phyloP scores from a whole-genome alignment of 768 basidiomycete species.

The Pulveroboletus sp. region DNA sequence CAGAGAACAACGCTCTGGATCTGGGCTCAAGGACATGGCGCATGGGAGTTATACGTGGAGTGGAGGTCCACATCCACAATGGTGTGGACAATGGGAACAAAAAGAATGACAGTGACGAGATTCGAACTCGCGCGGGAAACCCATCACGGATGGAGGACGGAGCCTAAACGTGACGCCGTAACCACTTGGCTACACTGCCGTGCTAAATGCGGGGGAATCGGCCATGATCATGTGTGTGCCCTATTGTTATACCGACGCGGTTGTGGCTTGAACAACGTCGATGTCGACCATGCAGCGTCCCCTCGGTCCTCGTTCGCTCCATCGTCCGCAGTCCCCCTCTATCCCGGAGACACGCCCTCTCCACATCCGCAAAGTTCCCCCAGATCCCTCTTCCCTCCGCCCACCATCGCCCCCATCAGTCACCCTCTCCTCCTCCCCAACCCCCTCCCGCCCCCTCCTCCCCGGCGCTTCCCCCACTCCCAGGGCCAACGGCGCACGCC shows the following conservation, averaged over 20 bases:
- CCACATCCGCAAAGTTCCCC: slow-evolving; percentile 37
- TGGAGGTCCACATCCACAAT: slow-evolving; percentile 5
- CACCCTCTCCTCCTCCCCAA: slow-evolving; percentile 29
- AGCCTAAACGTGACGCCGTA: slow-evolving; percentile 60
- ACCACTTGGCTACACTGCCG: slow-evolving; percentile 60
- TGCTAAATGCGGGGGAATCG: accelerated
- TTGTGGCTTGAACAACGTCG: slow-evolving; percentile 1
- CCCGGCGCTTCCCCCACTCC: slow-evolving; percentile 25
- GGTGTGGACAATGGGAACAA: slow-evolving; percentile 14
- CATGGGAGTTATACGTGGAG: slow-evolving; percentile 11
- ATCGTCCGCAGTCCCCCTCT: slow-evolving; percentile 43
- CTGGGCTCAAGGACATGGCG: slow-evolving; percentile 14
- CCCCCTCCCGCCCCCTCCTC: slow-evolving; percentile 30
- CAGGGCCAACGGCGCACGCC: slow-evolving; percentile 26
- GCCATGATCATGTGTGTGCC: not conserved
- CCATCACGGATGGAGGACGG: slow-evolving; percentile 46
- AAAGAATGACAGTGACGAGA: slow-evolving; percentile 52
- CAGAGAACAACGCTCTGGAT: slow-evolving; percentile 10
- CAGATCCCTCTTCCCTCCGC: slow-evolving; percentile 25
- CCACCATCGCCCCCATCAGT: slow-evolving; percentile 30
- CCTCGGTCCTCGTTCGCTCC: slow-evolving; percentile 47
- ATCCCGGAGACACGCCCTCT: slow-evolving; percentile 39
- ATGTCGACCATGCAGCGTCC: slow-evolving; percentile 39
- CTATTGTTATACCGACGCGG: slow-evolving; percentile 7
- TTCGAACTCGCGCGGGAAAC: slow-evolving; percentile 60